A percentile compares a stretch with the other conserved stretches of the same genome.
Conservation (phyloP, 305 asterid species). For the Rubia balearica region DNA sequence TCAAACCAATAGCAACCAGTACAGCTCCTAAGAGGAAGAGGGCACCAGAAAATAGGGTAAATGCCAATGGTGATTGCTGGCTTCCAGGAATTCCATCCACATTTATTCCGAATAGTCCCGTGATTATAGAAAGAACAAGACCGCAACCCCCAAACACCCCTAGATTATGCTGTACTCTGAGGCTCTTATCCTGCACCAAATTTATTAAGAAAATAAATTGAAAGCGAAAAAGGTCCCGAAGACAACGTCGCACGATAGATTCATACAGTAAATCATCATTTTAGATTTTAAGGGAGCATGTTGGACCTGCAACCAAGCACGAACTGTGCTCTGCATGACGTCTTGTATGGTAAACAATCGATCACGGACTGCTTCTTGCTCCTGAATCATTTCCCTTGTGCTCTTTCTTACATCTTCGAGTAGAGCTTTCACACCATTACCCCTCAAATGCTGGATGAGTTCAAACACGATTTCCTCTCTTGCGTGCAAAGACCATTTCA, state of each 20-base stretch:
- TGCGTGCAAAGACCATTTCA: neutral
- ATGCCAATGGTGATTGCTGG: neutral
- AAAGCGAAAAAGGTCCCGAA: neutral
- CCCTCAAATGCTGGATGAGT: neutral
- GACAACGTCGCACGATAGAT: too few species aligned
- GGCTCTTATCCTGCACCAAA: neutral
- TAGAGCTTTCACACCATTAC: neutral
- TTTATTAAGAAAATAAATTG: too few species aligned
- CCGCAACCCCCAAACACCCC: neutral
- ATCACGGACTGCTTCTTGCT: slow-evolving; percentile 1
- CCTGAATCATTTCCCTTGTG: neutral
- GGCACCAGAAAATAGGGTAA: neutral
- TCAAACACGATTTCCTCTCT: neutral
- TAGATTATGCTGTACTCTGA: neutral
- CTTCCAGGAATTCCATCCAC: neutral
- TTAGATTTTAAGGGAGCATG: neutral
- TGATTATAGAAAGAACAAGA: neutral
- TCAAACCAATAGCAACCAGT: slow-evolving; percentile 8
- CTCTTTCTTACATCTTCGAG: neutral
- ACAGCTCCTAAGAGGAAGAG: slow-evolving; percentile 13
- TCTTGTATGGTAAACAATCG: neutral
- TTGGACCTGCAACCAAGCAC: neutral
- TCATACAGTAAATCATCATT: neutral
- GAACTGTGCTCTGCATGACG: neutral
- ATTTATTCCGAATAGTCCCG: neutral